Evolutionary conservation across 2,329 filamentous ascomycete species (phyloP).

Genomic region (Fusarium praegraminearum): DNA sequence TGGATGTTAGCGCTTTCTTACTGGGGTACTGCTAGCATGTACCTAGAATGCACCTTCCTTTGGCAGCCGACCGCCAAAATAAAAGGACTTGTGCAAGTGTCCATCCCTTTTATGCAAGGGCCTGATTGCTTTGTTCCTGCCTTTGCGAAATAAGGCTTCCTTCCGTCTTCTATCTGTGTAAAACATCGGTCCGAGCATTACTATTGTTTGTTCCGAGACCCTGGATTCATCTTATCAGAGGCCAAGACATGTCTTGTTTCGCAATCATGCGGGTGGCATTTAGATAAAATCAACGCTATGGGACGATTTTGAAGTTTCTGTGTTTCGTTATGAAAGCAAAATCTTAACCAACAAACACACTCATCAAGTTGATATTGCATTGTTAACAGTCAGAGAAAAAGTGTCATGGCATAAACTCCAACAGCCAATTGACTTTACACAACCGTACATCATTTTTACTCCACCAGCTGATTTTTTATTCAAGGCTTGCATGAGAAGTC

Average conservation of each 20-base stretch:
- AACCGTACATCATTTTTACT: conserved; percentile 9
- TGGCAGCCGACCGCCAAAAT: conserved; percentile 22
- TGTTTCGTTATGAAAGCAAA: not conserved
- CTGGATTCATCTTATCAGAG: not conserved
- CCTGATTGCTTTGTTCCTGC: not conserved
- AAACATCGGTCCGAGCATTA: conserved; percentile 6
- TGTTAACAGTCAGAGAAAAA: not conserved
- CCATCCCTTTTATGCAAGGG: conserved; percentile 10
- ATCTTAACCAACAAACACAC: too few species aligned
- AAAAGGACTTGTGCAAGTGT: conserved; percentile 33
- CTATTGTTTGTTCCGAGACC: not conserved
- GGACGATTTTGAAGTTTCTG: not conserved
- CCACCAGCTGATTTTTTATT: conserved; percentile 11
- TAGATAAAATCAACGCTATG: not conserved
- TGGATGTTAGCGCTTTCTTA: conserved; percentile 22
- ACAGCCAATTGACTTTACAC: conserved; percentile 23
- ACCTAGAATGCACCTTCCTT: conserved; percentile 21
- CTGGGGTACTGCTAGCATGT: conserved; percentile 9
- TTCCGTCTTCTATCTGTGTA: conserved; percentile 5
- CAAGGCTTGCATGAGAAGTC: conserved; percentile 5
- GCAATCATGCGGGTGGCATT: conserved; percentile 5
- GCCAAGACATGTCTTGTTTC: conserved; percentile 39
- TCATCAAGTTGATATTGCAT: too few species aligned
- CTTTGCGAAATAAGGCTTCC: not conserved
- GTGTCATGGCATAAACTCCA: not conserved